Percentiles rank a stretch among this genome's conserved stretches.
Evolutionary conservation across 2,329 filamentous ascomycete species (phyloP).

Genomic region (Epichloe gansuensis): DNA sequence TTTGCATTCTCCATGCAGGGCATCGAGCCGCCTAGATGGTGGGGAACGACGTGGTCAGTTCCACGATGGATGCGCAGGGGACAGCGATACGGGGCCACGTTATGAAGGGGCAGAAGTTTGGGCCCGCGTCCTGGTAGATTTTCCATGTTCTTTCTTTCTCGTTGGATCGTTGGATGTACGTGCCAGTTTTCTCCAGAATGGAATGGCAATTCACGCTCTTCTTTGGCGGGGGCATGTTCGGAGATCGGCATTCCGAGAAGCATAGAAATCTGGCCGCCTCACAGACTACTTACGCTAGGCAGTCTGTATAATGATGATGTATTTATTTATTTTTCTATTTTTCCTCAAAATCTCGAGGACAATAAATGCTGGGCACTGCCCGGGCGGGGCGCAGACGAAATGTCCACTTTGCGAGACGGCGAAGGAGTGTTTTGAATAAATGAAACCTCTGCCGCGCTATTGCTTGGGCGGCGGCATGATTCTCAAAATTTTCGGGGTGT

Average conservation of each 20-base stretch:
- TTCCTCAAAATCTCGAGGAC: too few relatives aligned
- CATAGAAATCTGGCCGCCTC: too few relatives aligned
- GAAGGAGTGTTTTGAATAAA: too few relatives aligned
- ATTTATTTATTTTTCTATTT: not conserved
- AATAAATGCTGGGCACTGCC: too few relatives aligned
- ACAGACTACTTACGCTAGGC: too few relatives aligned
- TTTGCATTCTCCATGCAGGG: conserved; percentile 53
- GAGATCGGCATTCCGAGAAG: too few relatives aligned
- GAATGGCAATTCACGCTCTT: too few relatives aligned
- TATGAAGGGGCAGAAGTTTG: conserved; percentile 45
- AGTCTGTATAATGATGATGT: not conserved
- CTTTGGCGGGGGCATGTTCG: too few relatives aligned
- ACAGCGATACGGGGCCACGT: conserved; percentile 46
- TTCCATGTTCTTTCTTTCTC: not conserved
- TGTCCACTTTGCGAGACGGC: too few relatives aligned
- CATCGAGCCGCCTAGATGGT: conserved; percentile 54
- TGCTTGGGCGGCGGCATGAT: not conserved
- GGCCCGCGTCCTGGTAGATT: conserved; percentile 40
- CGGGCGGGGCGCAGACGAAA: too few relatives aligned
- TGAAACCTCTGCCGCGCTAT: not conserved
- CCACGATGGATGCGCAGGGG: conserved; percentile 50
- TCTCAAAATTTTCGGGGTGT: not conserved
- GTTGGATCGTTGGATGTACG: not conserved
- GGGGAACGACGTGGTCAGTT: conserved; percentile 47
- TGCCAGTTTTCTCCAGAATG: too few relatives aligned